Base-by-base conservation (phyloP, 1,139 yeast genomes). In the Scheffersomyces titani region DNA sequence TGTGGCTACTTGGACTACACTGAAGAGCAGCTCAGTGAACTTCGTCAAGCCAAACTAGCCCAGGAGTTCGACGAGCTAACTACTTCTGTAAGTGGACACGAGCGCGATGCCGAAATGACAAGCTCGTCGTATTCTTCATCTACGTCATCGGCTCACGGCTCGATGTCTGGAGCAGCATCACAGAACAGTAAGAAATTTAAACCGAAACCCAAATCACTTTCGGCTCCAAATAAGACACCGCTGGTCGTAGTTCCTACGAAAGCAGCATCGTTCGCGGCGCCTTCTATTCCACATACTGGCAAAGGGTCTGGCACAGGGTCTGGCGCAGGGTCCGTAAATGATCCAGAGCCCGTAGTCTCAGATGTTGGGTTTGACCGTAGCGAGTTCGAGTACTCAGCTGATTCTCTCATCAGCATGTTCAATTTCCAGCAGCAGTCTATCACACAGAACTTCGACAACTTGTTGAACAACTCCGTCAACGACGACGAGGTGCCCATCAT, bases 1-100 rank as follows among this genome's bases (percentile, higher is more conserved):
- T 79, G 83, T 67, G 81, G 78, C 1, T 79, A 78, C 59, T 68
- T 78, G 51, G 75, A 74, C 55, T 76, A 72, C 56, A 63, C 76
- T 1, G 71, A 69, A 51, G 76, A 71, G 19, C 77, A 76, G 59
- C 59, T 78, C 9, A 68, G 70, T 16, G 78, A 71, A 54, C 61
- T 77, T 20, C 66, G 65, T 52, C 60, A 61, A 48, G 65, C 70
- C 19, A 72, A 69, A 52, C 51, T 52, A 13, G 61, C 58, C 22
- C 55, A 53, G 20, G 61, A 59, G 44, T 52, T 55, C 21, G 65
- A 60, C 36, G 65, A 60, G 16, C 50, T 54, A 45, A 52, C 55
- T 51, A 54, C 59, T 20, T 30, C 48, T 21, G 55, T 44, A 13
- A 52, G 49, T 18, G 30, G n/a, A 7, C 19, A 48, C n/a, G 49